A percentile compares a stretch with the other conserved stretches of the same genome.
These are phyloP conservation scores for Eucalyptus shirleyi DNA, from an alignment of 345 rosid genomes.

Conservation along the genomic window DNA sequence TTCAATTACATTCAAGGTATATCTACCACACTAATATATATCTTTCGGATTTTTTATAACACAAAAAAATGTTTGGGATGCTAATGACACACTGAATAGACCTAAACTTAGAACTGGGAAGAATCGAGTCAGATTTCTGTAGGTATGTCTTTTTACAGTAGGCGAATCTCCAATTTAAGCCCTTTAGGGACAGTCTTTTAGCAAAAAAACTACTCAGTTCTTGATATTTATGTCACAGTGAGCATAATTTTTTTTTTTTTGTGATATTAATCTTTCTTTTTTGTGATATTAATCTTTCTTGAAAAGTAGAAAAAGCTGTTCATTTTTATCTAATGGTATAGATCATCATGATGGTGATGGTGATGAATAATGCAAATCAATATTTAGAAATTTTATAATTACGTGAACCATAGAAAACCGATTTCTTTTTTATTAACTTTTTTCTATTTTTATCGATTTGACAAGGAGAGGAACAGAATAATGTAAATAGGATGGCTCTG, in stretches of 20 bases:
- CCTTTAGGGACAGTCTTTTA: no score
- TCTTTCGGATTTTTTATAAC: not conserved
- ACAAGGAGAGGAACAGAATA: not conserved
- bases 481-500: not conserved
- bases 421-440: not conserved
- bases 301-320: not conserved
- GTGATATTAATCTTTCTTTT: no score
- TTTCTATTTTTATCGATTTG: not conserved
- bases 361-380: not conserved
- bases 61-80: no score
- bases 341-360: not conserved
- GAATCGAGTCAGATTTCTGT: no score
- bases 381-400: not conserved
- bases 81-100: no score
- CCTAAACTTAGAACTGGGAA: no score
- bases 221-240: rapidly evolving
- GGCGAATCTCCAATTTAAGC: no score
- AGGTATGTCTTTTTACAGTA: no score
- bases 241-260: no score
- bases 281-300: no score
- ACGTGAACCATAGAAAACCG: not conserved
- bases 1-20: no score
- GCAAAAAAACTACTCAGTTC: no score
- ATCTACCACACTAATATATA: not conserved
- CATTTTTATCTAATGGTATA: not conserved